Base-by-base conservation (phyloP, 768 basidiomycete genomes). In the Auricularia heimuer region DNA sequence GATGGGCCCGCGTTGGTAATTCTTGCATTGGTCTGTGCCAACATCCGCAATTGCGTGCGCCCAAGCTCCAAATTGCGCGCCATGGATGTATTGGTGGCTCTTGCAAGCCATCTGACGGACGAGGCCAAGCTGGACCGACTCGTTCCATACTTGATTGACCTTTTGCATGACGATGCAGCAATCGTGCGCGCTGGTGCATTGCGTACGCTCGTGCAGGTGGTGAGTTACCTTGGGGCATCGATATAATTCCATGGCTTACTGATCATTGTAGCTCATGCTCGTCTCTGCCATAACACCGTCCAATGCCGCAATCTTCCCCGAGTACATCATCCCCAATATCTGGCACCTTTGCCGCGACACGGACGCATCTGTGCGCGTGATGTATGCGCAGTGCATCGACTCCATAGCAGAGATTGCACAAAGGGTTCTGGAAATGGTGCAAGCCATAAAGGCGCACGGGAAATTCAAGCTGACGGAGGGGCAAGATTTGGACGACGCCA, bases 81-180 rank as follows among this genome's bases (percentile, higher is more conserved):
- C 1, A 75, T 98, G 60, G 94, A 98, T 70, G 81, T 96, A 3
- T 88, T 97, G 64, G 81, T 97, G 33, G 90, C 91, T 0, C 78
- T 98, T 16, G 82, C 85, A 7, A 82, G 83, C 11, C 89, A 90
- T 69, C 79, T 98, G 42, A 92, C 92, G 0, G 97, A 98, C 71
- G 97, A 98, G 74, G 93, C 94, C 3, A 95, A 95, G 73, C 77
- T 98, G 62, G 97, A 99, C 72, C 85, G 95, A 1, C 85, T 97
- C 78, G 81, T 96, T 2, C 97, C 97, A 0, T 98, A 94, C 69
- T 83, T 95, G 34, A 87, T 98, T 1, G 92, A 94, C 45, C 79
- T 98, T 3, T 75, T 97, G 21, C 86, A 89, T 66, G 95, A 99
- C 70, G 94, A 95, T 21, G 82, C 85, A 1, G 85, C 93, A 0